Evolutionary conservation across 345 rosid species (phyloP).

Genomic region (Adansonia digitata): DNA sequence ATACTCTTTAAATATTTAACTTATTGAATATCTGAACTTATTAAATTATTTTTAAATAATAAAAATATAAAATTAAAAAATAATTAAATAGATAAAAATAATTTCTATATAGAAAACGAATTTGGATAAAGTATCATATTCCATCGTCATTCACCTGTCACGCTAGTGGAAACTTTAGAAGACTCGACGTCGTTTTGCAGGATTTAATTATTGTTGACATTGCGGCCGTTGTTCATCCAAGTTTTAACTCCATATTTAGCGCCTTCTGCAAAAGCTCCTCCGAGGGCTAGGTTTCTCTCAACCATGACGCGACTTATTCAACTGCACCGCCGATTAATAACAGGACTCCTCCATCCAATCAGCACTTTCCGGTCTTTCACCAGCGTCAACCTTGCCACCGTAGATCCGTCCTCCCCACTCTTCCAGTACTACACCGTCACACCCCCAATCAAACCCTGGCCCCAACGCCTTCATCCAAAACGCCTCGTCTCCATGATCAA

Average conservation of each 20-base stretch:
- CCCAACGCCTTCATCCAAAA: slow-evolving; percentile 66
- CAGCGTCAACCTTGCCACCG: slow-evolving; percentile 11
- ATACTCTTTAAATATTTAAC: too few species aligned
- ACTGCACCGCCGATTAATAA: not conserved
- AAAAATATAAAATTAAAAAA: too few species aligned
- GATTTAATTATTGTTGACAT: not conserved
- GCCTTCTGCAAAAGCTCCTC: not conserved
- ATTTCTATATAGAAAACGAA: too few species aligned
- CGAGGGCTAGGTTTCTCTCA: not conserved
- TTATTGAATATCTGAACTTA: too few species aligned
- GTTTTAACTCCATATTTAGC: not conserved
- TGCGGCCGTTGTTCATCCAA: not conserved
- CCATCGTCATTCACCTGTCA: too few species aligned
- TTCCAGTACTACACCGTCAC: slow-evolving; percentile 38
- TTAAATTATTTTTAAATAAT: too few species aligned
- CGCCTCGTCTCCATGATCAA: slow-evolving; percentile 48
- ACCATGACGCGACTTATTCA: slow-evolving; percentile 7
- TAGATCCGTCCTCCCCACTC: slow-evolving; percentile 10
- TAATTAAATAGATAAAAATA: too few species aligned
- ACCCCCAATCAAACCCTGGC: slow-evolving; percentile 67
- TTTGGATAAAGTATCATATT: too few species aligned
- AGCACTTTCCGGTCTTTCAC: not conserved
- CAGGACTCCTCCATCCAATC: not conserved
- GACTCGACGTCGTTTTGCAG: not conserved
- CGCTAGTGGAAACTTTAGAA: too few species aligned